Evolutionary conservation across 2,329 filamentous ascomycete species (phyloP).

Genomic region (Chalaropsis ovoidea): DNA sequence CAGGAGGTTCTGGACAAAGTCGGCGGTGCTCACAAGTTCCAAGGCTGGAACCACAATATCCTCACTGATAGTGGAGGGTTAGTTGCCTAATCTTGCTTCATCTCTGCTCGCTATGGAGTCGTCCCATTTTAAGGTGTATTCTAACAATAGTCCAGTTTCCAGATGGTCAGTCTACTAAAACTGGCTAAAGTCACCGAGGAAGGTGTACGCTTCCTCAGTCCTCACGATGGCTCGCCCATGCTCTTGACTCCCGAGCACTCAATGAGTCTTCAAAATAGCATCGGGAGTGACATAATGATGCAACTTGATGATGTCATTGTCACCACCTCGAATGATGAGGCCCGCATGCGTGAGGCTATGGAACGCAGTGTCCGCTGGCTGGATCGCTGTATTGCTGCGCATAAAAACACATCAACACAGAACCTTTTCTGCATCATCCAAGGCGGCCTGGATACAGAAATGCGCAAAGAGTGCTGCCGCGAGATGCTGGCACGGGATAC

Average conservation of each 20-base stretch:
- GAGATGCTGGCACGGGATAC: constrained; percentile 88
- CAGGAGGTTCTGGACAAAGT: constrained; percentile 78
- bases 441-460: constrained; percentile 78
- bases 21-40: constrained; percentile 86
- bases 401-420: constrained; percentile 70
- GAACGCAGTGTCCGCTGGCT: constrained; percentile 89
- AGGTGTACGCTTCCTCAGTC: constrained; percentile 89
- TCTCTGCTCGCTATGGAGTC: not conserved
- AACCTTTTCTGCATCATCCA: constrained; percentile 99
- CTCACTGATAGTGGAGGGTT: constrained; percentile 71
- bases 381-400: constrained; percentile 84
- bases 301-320: constrained; percentile 97
- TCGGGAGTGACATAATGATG: constrained; percentile 98
- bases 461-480: constrained; percentile 70
- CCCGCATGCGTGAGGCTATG: constrained; percentile 89
- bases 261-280: constrained; percentile 89
- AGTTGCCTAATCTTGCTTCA: constrained; percentile 26
- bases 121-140: not conserved
- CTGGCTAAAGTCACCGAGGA: constrained; percentile 91
- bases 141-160: constrained; percentile 56
- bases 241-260: constrained; percentile 95
- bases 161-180: constrained; percentile 95
- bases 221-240: constrained; percentile 92
- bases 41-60: constrained; percentile 92
- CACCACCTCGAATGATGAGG: constrained; percentile 82